phyloP scores from a whole-genome alignment of 495 filamentous ascomycete species.

The Podospora didyma region DNA sequence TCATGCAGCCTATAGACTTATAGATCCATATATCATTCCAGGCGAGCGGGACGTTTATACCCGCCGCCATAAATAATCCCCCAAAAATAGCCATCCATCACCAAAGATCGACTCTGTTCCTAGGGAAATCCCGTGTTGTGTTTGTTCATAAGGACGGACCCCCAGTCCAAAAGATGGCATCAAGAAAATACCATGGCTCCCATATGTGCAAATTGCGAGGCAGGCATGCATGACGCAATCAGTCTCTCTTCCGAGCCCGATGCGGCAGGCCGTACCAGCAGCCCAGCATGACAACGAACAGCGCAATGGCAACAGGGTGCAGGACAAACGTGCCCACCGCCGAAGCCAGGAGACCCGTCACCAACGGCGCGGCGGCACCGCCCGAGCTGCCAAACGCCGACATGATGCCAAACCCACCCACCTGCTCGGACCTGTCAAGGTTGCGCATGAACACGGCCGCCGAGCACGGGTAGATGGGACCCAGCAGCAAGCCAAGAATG shows the following conservation, averaged over 20 bases:
- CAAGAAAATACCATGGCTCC: no score
- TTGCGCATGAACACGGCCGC: slow-evolving; percentile 61
- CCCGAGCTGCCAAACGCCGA: slow-evolving; percentile 70
- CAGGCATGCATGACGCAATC: no score
- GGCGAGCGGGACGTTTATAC: not conserved
- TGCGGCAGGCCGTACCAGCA: slow-evolving; percentile 60
- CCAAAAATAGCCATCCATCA: no score
- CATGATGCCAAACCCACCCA: slow-evolving; percentile 65
- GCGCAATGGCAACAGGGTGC: slow-evolving; percentile 63
- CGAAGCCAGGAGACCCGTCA: slow-evolving; percentile 67
- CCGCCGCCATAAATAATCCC: not conserved
- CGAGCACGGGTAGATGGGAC: slow-evolving; percentile 72
- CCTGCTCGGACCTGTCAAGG: slow-evolving; percentile 59
- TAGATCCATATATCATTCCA: not conserved
- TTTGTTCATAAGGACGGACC: no score
- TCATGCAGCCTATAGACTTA: slow-evolving; percentile 10
- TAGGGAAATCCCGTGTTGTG: no score
- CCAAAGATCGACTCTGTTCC: no score
- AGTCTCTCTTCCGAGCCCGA: slow-evolving; percentile 52
- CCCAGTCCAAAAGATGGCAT: no score
- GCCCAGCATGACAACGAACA: slow-evolving; percentile 66
- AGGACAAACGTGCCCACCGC: slow-evolving; percentile 67
- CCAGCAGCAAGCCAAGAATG: slow-evolving; percentile 72
- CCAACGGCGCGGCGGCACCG: slow-evolving; percentile 70
- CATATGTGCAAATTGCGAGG: no score